phyloP scores from a whole-genome alignment of 2,329 filamentous ascomycete species.

The Blumeriella jaapii region DNA sequence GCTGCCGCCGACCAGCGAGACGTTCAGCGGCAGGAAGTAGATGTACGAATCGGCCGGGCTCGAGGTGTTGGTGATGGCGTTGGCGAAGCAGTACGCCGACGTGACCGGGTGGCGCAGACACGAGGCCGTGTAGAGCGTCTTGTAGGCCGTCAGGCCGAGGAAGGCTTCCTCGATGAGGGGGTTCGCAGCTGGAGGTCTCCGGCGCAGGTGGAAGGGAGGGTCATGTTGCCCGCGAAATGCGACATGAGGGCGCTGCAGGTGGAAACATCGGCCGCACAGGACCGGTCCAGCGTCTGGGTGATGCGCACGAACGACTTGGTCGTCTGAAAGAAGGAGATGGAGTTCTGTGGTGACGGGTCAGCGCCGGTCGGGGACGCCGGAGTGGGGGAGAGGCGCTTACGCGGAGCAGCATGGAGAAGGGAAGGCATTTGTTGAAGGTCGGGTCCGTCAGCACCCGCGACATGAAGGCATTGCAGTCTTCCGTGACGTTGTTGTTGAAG shows the following conservation, averaged over 20 bases:
- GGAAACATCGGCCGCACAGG: slow-evolving; percentile 57
- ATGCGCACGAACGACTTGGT: slow-evolving; percentile 60
- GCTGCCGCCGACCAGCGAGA: slow-evolving; percentile 51
- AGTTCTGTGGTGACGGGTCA: slow-evolving; percentile 45
- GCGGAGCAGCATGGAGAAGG: slow-evolving; percentile 73
- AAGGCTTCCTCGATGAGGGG: slow-evolving; percentile 64
- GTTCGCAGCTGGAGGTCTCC: slow-evolving; percentile 58
- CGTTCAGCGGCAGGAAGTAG: slow-evolving; percentile 77
- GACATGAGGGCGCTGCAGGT: slow-evolving; percentile 56
- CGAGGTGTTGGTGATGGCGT: slow-evolving; percentile 66
- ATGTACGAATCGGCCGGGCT: slow-evolving; percentile 64
- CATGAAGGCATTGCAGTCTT: slow-evolving; percentile 23
- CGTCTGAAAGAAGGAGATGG: slow-evolving; percentile 71
- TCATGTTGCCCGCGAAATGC: slow-evolving; percentile 53
- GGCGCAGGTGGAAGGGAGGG: slow-evolving; percentile 52
- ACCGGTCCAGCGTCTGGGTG: slow-evolving; percentile 65
- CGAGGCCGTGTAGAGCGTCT: slow-evolving; percentile 65
- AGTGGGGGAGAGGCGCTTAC: slow-evolving; percentile 31
- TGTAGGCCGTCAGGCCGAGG: slow-evolving; percentile 64
- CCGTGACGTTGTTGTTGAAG: slow-evolving; percentile 49
- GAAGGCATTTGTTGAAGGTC: slow-evolving; percentile 49
- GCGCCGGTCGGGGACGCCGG: background rate
- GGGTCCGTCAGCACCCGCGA: slow-evolving; percentile 20
- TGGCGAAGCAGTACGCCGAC: slow-evolving; percentile 68
- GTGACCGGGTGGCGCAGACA: slow-evolving; percentile 61